Conservation (phyloP, 352 stramenopile genomes). For the Globisporangium canariense region DNA sequence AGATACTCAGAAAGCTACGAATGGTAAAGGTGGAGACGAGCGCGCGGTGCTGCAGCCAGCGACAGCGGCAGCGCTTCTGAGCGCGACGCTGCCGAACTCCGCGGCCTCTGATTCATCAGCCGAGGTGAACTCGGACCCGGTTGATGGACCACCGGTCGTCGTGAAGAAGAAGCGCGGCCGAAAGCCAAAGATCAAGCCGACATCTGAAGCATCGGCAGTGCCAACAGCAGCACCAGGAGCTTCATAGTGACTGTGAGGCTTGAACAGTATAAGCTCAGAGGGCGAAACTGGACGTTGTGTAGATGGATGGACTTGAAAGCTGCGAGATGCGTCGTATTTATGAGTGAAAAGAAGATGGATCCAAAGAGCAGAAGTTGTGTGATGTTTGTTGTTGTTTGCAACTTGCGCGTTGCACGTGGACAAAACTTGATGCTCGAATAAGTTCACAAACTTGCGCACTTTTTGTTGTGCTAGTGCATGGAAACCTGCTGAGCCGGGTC, state of each 20-base stretch:
- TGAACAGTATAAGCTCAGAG: no score
- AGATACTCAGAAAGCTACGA: not conserved
- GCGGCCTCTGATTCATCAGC: not conserved
- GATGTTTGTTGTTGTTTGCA: no score
- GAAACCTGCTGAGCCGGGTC: no score
- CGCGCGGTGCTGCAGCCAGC: not conserved
- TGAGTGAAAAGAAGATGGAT: no score
- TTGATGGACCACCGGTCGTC: not conserved
- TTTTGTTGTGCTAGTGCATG: no score
- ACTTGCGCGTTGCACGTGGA: no score
- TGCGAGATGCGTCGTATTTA: no score
- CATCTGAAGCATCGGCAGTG: not conserved
- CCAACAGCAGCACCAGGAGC: not conserved
- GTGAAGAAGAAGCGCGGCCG: slow-evolving; percentile 9
- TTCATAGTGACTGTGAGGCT: not conserved
- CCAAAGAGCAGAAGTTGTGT: no score
- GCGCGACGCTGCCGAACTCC: not conserved
- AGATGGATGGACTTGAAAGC: no score
- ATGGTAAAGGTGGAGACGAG: not conserved
- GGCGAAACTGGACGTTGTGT: no score
- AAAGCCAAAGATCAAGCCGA: slow-evolving; percentile 5
- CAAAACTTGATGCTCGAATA: no score
- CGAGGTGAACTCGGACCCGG: not conserved
- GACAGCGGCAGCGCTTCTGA: not conserved
- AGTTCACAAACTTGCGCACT: no score